Percentiles rank a stretch among this genome's conserved stretches.
Conservation (phyloP, 306 rosid species). For the barrel medic (Medicago truncatula) region MtrunA17r5.0-ANR NC_053049.1:45586001-45586500, state of each 20-base stretch:
- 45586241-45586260: not conserved
- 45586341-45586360: too few relatives aligned
- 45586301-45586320: too few relatives aligned
- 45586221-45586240: not conserved
- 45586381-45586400: too few relatives aligned
- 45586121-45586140: not conserved
- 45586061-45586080: not conserved
- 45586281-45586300: too few relatives aligned
- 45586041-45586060: constrained; percentile 25
- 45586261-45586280: too few relatives aligned
- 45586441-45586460: too few relatives aligned
- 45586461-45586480: too few relatives aligned
- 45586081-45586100: not conserved
- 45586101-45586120: not conserved
- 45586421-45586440: too few relatives aligned
- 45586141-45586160: not conserved
- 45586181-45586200: not conserved
- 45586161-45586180: not conserved
- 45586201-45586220: not conserved
- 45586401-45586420: too few relatives aligned
- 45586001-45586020: constrained; percentile 37
- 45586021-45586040: not conserved
- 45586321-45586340: too few relatives aligned
- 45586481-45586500: too few relatives aligned
- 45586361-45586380: too few relatives aligned